A percentile compares a stretch with the other conserved stretches of the same genome.
Evolutionary conservation across 345 rosid genomes (phyloP).

Genomic region (Arabidopsis thaliana): TAIR10.1 NC_003074.8:6256001-6256500

Average conservation of each 20-base stretch:
- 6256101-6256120: conserved; percentile 9
- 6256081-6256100: background rate
- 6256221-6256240: conserved; percentile 2
- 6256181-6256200: conserved; percentile 1
- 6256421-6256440: conserved; percentile 62
- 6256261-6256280: conserved; percentile 62
- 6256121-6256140: background rate
- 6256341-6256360: conserved; percentile 69
- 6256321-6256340: conserved; percentile 65
- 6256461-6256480: conserved; percentile 64
- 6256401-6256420: conserved; percentile 53
- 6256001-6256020: conserved; percentile 17
- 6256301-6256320: conserved; percentile 75
- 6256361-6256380: conserved; percentile 64
- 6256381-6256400: conserved; percentile 74
- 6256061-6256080: background rate
- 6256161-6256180: background rate
- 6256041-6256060: conserved; percentile 48
- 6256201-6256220: background rate
- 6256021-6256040: conserved; percentile 43
- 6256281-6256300: conserved; percentile 65
- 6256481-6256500: conserved; percentile 82
- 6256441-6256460: conserved; percentile 73
- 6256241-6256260: conserved; percentile 3
- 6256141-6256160: background rate